A percentile compares a stretch with the other conserved stretches of the same genome.
Evolutionary conservation across 83 land plant genomes (phyloP).

Genomic region (Picea abies): DNA sequence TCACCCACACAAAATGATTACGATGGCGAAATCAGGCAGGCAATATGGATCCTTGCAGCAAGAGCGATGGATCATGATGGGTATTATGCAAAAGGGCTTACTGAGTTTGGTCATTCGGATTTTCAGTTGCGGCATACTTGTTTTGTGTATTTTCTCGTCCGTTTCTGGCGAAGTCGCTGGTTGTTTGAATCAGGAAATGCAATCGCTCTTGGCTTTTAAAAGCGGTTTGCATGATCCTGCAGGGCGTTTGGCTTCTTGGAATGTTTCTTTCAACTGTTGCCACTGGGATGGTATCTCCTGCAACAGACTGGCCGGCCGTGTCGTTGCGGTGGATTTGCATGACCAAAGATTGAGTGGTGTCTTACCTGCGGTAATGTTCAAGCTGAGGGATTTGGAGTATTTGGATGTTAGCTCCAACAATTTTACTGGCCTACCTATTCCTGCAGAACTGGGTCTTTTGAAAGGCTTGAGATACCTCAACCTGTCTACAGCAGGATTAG

Average conservation of each 20-base stretch:
- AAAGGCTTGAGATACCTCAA: background rate
- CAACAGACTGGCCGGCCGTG: background rate
- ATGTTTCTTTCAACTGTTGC: background rate
- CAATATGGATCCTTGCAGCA: background rate
- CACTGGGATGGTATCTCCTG: background rate
- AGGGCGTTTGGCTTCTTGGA: conserved; percentile 1
- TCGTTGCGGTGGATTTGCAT: background rate
- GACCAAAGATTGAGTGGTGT: background rate
- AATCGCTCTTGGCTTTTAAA: background rate
- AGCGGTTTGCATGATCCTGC: background rate
- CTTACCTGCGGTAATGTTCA: background rate
- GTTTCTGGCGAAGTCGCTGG: background rate
- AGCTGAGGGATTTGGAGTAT: background rate
- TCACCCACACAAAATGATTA: too few relatives aligned
- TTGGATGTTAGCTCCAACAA: conserved; percentile 5
- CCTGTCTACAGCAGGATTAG: background rate
- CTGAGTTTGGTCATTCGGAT: background rate
- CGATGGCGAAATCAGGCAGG: too few relatives aligned
- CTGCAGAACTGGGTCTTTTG: background rate
- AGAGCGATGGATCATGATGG: background rate
- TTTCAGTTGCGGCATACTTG: background rate
- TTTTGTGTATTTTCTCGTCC: background rate
- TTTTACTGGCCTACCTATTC: background rate
- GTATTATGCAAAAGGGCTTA: background rate
- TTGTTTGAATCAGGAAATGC: background rate